Evolutionary conservation across 2,329 filamentous ascomycete species (phyloP), one percentile per base, ranked within the genome.

Genomic region (Ceratocystis smalleyi): DNA sequence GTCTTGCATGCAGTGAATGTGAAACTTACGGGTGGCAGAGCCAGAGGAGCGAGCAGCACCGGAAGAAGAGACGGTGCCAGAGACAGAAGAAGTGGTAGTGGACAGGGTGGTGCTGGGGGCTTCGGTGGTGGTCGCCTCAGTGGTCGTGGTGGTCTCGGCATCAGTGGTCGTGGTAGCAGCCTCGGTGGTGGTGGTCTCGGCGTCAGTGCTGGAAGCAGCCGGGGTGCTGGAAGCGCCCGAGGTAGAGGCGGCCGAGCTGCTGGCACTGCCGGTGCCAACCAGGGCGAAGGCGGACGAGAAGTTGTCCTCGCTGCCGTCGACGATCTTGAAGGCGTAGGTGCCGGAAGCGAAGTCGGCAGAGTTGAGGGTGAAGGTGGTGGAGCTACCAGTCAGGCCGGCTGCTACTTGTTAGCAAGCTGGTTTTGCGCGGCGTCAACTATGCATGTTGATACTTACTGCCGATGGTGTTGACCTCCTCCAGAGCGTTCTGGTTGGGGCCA

Each of bases 311-410:
- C 61, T 70, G 43, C 69, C 69, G 68, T 80, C 77, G 32, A 64
- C 67, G 69, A 80, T 78, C 71, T 75, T 71, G 68, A 80, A 73
- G 67, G 78, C 77, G 68, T 80, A 80, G 40, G 68, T 70, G 70
- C 72, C 77, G 32, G 71, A 69, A 65, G 74, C 65, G 35, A 78
- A 70, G 65, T 69, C 68, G n/a, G 70, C 55, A 30, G 73, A 68
- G 15, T 65, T 43, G 12, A 75, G 74, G 17, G 71, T 72, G 74
- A 74, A 78, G 66, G 71, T 73, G 73, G 71, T 76, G 64, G 72
- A 75, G 43, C 64, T 67, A 64, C 71, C 74, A 57, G 72, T 70
- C 59, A 70, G 67, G 65, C 68, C 70, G 45, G 74, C 75, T 78
- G 65, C 32, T n/a, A 32, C 15, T 2, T 43, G 61, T 61, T 59